Percentiles rank a stretch among this genome's conserved stretches.
phyloP scores from a whole-genome alignment of 192 early-diverging fungal genomes.

The Coemansia sp. region DNA sequence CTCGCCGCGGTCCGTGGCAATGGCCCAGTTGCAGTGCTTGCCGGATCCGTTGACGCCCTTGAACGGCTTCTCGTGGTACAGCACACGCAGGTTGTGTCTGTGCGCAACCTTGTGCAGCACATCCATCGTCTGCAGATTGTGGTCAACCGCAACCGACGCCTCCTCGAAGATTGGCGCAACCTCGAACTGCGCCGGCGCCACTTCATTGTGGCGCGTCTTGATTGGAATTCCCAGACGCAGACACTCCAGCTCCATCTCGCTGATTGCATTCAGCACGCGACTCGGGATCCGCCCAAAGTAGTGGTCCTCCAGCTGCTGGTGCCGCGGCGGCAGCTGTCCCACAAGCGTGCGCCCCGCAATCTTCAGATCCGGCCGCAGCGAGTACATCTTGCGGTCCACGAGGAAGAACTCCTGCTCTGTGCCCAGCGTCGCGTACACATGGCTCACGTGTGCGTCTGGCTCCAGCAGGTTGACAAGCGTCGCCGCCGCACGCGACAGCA shows the following conservation, averaged over 20 bases:
- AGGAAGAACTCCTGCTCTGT: conserved; percentile 99
- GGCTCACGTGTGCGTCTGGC: conserved; percentile 67
- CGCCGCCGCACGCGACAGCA: conserved; percentile 76
- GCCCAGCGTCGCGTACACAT: conserved; percentile 90
- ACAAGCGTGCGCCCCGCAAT: conserved; percentile 92
- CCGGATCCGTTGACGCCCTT: conserved; percentile 98
- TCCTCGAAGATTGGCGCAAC: conserved; percentile 98
- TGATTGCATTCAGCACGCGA: conserved; percentile 86
- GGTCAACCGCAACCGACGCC: conserved; percentile 92
- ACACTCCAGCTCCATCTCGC: conserved; percentile 93
- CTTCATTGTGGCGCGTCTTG: conserved; percentile 99
- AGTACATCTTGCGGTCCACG: conserved; percentile 92
- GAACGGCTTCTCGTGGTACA: conserved; percentile 99
- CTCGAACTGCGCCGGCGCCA: conserved; percentile 98
- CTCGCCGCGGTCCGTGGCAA: conserved; percentile 91
- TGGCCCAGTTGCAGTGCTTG: conserved; percentile 99
- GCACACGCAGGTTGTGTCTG: conserved; percentile 92
- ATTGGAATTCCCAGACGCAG: conserved; percentile 92
- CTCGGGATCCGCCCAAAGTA: conserved; percentile 98
- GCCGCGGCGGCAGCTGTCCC: conserved; percentile 91
- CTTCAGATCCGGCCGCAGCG: conserved; percentile 94
- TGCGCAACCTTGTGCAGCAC: conserved; percentile 96
- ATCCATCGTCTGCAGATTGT: conserved; percentile 98
- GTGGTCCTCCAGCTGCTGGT: conserved; percentile 99
- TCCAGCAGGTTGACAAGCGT: conserved; percentile 79